Percentiles rank a stretch among this genome's conserved stretches.
Conservation (phyloP, 805 yeast genomes). For the Saccharomycopsis sp. region DNA sequence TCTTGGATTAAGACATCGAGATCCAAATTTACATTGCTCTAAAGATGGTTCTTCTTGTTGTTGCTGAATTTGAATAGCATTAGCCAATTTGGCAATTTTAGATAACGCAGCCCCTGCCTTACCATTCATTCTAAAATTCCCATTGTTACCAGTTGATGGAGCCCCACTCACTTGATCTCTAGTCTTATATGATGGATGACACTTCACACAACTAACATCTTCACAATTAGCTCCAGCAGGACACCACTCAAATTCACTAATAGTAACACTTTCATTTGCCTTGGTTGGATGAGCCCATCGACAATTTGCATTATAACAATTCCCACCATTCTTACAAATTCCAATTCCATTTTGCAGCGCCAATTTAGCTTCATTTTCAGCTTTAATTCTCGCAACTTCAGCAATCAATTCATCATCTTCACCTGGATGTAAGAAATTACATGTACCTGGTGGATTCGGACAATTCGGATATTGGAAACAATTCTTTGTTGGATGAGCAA, state of each 20-base stretch:
- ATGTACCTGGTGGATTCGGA: slow-evolving; percentile 72
- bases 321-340: slow-evolving; percentile 68
- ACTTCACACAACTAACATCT: slow-evolving; percentile 56
- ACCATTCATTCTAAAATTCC: neutral
- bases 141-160: slow-evolving; percentile 1
- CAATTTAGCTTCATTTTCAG: slow-evolving; percentile 32
- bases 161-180: slow-evolving; percentile 26
- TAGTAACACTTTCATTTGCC: slow-evolving; percentile 66
- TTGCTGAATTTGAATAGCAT: slow-evolving; percentile 22
- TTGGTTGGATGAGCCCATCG: slow-evolving; percentile 93
- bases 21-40: slow-evolving; percentile 79
- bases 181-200: slow-evolving; percentile 73
- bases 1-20: slow-evolving; percentile 64
- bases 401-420: slow-evolving; percentile 72
- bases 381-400: slow-evolving; percentile 57
- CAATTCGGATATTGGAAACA: slow-evolving; percentile 77
- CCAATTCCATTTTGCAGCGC: slow-evolving; percentile 43
- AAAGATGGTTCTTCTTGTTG: slow-evolving; percentile 44
- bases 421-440: slow-evolving; percentile 77
- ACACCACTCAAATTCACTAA: slow-evolving; percentile 70
- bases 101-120: neutral
- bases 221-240: slow-evolving; percentile 43
- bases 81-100: slow-evolving; percentile 22
- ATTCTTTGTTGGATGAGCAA: slow-evolving; percentile 71
- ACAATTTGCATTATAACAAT: slow-evolving; percentile 73